Conservation (phyloP, 169 alveolate genomes). For the Plasmodium knowlesi region DNA sequence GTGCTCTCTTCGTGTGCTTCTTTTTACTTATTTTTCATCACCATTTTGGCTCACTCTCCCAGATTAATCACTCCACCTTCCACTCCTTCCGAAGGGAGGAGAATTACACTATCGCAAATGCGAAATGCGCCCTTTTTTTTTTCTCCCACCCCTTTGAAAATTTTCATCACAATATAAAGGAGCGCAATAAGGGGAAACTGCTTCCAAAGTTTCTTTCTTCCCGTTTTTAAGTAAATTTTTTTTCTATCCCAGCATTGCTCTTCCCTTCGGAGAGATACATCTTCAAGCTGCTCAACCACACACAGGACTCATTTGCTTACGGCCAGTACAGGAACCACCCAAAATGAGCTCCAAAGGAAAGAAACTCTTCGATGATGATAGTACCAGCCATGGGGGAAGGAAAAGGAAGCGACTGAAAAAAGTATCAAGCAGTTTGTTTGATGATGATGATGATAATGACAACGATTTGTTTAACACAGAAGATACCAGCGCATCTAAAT, state of each 20-base stretch:
- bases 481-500: neutral
- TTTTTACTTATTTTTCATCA: neutral
- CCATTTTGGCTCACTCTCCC: neutral
- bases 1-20: neutral
- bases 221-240: neutral
- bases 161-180: neutral
- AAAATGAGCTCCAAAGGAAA: constrained; percentile 45
- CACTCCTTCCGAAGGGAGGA: neutral
- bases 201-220: neutral
- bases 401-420: constrained; percentile 49
- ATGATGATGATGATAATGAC: neutral
- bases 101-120: constrained; percentile 3
- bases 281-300: neutral
- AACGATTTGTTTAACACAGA: neutral
- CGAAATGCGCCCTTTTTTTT: neutral
- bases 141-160: neutral
- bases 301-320: neutral
- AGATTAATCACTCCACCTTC: neutral
- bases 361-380: constrained; percentile 6
- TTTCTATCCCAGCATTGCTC: neutral
- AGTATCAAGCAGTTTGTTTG: constrained; percentile 25
- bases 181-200: neutral
- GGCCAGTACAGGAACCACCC: neutral
- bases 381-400: constrained; percentile 39
- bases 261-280: neutral